Conservation (phyloP, 495 filamentous ascomycete species). For the Rhizodiscina lignyota region DNA sequence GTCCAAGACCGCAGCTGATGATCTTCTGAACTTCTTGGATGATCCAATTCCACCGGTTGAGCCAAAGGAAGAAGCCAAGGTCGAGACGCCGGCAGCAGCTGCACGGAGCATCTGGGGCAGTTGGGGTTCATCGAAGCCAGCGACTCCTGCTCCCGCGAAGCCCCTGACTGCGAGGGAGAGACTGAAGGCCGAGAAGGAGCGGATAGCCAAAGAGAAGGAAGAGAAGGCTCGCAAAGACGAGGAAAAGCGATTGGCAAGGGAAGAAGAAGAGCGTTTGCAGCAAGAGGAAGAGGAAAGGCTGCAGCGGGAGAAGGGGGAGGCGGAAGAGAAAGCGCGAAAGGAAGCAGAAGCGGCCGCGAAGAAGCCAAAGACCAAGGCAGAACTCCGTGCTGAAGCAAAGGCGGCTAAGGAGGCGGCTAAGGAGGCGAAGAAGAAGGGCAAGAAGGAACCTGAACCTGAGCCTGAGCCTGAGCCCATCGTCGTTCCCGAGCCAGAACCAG, state of each 20-base stretch:
- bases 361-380: neutral
- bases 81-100: neutral
- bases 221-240: neutral
- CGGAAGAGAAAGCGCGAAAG: conserved; percentile 1
- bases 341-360: conserved; percentile 1
- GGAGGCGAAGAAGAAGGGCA: neutral
- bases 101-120: neutral
- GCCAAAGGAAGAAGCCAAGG: neutral
- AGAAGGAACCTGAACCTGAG: conserved; percentile 1
- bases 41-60: neutral
- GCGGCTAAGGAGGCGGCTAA: neutral
- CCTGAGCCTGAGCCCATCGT: conserved; percentile 1
- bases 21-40: neutral
- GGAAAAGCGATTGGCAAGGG: neutral
- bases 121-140: neutral
- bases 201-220: conserved; percentile 1
- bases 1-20: neutral
- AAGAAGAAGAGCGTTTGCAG: conserved; percentile 1
- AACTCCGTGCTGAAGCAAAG: neutral
- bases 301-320: neutral
- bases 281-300: conserved; percentile 2
- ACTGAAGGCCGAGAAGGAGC: neutral
- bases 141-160: too few relatives aligned
- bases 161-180: neutral
- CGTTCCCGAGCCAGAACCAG: neutral